A percentile compares a stretch with the other conserved stretches of the same genome.
phyloP scores from a whole-genome alignment of 139 green algal genomes.

The Raphidocelis subcapitata region DNA sequence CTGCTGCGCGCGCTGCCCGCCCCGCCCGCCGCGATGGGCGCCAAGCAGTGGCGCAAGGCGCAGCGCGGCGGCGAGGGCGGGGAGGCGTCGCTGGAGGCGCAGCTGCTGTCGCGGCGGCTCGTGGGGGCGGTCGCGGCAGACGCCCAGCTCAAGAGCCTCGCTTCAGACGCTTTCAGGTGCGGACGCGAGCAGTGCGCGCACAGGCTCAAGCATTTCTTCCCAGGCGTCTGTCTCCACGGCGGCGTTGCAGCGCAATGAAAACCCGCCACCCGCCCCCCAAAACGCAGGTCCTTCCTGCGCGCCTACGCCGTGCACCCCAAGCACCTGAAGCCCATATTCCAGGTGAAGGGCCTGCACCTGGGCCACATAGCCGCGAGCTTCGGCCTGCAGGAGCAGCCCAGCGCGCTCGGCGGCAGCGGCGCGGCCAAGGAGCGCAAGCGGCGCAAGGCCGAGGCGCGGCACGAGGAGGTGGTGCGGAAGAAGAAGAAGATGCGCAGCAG shows the following conservation, averaged over 20 bases:
- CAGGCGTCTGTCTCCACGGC: too few relatives aligned
- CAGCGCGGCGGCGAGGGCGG: not conserved
- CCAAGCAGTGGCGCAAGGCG: too few relatives aligned
- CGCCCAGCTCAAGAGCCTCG: conserved; percentile 43
- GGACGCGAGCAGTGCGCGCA: too few relatives aligned
- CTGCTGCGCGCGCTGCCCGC: too few relatives aligned
- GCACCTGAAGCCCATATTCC: conserved; percentile 79
- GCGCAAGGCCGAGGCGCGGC: conserved; percentile 38
- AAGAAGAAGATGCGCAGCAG: conserved; percentile 18
- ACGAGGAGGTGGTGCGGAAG: conserved; percentile 3
- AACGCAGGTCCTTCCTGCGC: conserved; percentile 63
- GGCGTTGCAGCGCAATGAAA: too few relatives aligned
- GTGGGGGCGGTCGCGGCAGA: conserved; percentile 50
- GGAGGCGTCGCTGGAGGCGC: conserved; percentile 13
- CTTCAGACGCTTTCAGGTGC: conserved; percentile 76
- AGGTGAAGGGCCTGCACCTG: conserved; percentile 87
- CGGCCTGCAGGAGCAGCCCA: conserved; percentile 68
- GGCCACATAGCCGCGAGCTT: conserved; percentile 92
- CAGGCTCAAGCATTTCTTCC: too few relatives aligned
- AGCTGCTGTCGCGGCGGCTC: conserved; percentile 34
- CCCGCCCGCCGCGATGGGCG: too few relatives aligned
- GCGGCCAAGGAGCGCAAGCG: conserved; percentile 50
- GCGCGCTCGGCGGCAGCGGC: conserved; percentile 41
- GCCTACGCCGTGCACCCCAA: conserved; percentile 81
- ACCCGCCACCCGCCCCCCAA: too few relatives aligned